These are phyloP conservation scores for Lanmaoa pseudosensibilis DNA, from an alignment of 768 basidiomycete species.

Conservation along the genomic window DNA sequence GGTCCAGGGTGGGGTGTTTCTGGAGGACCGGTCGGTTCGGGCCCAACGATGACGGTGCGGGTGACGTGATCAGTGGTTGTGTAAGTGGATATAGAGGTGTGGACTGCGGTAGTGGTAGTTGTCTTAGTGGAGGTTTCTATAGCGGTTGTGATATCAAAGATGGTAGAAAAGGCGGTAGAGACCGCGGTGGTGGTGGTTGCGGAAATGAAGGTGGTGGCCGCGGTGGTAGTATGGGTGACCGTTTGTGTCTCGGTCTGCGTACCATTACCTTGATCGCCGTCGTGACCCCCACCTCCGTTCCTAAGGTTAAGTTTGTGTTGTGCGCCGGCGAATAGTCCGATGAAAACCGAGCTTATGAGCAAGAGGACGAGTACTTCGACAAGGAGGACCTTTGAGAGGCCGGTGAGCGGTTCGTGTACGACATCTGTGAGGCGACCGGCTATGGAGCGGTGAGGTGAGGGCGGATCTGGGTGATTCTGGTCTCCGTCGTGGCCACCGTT, in stretches of 20 bases:
- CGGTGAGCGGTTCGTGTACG: slow-evolving; percentile 76
- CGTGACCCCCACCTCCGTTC: slow-evolving; percentile 35
- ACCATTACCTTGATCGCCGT: slow-evolving; percentile 31
- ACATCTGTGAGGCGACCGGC: slow-evolving; percentile 45
- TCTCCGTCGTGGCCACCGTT: slow-evolving; percentile 46
- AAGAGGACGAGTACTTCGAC: slow-evolving; percentile 74
- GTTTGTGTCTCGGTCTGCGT: slow-evolving; percentile 37
- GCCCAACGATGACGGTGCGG: slow-evolving; percentile 42
- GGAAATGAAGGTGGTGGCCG: slow-evolving; percentile 30
- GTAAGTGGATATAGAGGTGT: slow-evolving; percentile 40
- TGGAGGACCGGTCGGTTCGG: slow-evolving; percentile 41
- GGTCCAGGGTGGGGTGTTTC: slow-evolving; percentile 60
- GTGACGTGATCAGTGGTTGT: slow-evolving; percentile 38
- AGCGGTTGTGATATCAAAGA: slow-evolving; percentile 35
- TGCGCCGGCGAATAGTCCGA: slow-evolving; percentile 90
- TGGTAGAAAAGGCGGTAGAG: slow-evolving; percentile 32
- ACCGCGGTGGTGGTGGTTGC: slow-evolving; percentile 37
- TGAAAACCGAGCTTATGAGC: slow-evolving; percentile 81
- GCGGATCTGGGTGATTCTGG: slow-evolving; percentile 32
- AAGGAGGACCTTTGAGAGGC: slow-evolving; percentile 81
- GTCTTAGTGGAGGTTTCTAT: slow-evolving; percentile 44
- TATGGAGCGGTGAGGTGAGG: slow-evolving; percentile 37
- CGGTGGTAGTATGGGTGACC: slow-evolving; percentile 34
- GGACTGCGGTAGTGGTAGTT: slow-evolving; percentile 38
- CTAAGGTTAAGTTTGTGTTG: slow-evolving; percentile 70